Evolutionary conservation across 2,329 filamentous ascomycete species (phyloP), one percentile per base, ranked within the genome.

Genomic region (Aspergillus latus): DNA sequence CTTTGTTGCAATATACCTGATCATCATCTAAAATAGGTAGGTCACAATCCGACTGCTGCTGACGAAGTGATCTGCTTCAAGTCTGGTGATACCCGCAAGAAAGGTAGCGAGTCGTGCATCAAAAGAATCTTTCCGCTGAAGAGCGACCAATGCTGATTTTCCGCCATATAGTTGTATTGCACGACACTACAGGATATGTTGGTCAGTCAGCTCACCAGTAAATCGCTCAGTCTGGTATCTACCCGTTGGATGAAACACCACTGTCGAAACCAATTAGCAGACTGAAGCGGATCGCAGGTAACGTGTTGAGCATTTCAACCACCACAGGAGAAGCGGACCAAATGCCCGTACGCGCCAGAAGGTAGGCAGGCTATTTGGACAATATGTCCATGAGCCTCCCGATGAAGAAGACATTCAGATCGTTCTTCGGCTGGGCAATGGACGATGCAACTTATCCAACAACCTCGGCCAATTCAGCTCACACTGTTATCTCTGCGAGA

Each of bases 211-310:
- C 52, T 54, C 2, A 49, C 47, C n/a, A 40, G 21, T 11, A 49
- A 16, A 40, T 40, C 47, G 15, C 47, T 16, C 47, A 49, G 34
- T 29, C 65, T 15, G 13, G 59, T 58, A 59, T 59, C 61, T 36
- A 13, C 3, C n/a, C 16, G n/a, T n/a, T 1, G 37, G 43, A 49
- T 2, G 60, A 54, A 2, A 56, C 49, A 2, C 58, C 58, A 2
- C 58, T 59, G 4, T 50, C 60, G 9, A 62, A 56, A 2, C 58
- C 64, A 3, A 56, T 45, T 45, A 59, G 48, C 6, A 59, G 44
- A 5, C 42, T 29, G 30, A 52, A 56, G 7, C 39, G 52, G 1
- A 59, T 26, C 5, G 45, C 36, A 10, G 10, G n/a, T 10, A 59
- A 59, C 8, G 52, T 59, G 4, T 15, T 37, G 4, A 10, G 15